Conservation (phyloP, 805 yeast genomes). For the Kregervanrija fluxuum region DNA sequence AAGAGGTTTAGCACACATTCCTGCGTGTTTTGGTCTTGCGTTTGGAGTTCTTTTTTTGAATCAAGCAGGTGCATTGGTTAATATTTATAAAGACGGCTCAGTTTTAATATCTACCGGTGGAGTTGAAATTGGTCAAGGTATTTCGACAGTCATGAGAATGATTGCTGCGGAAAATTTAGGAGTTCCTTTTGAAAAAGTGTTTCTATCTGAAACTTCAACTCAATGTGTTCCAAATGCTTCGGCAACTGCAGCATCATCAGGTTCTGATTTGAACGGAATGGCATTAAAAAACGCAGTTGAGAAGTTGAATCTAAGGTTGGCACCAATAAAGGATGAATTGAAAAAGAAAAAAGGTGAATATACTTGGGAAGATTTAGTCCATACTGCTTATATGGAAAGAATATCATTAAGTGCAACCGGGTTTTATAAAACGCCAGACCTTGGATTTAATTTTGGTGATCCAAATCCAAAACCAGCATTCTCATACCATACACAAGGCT, state of each 20-base stretch:
- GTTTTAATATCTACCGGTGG: constrained; percentile 41
- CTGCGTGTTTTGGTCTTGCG: constrained; percentile 41
- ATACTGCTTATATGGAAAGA: constrained; percentile 37
- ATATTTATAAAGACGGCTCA: constrained; percentile 41
- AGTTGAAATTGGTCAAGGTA: constrained; percentile 44
- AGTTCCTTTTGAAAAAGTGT: constrained; percentile 34
- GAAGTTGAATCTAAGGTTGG: constrained; percentile 33
- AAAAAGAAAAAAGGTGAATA: constrained; percentile 18
- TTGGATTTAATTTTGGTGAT: constrained; percentile 35
- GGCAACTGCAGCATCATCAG: constrained; percentile 44
- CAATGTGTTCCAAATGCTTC: constrained; percentile 41
- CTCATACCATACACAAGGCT: constrained; percentile 40
- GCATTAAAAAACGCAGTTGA: constrained; percentile 43
- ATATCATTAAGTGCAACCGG: constrained; percentile 42
- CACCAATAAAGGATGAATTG: constrained; percentile 30
- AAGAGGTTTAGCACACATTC: constrained; percentile 39
- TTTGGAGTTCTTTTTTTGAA: constrained; percentile 39
- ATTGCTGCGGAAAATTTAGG: constrained; percentile 36
- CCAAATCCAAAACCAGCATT: constrained; percentile 40
- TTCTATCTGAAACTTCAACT: constrained; percentile 40
- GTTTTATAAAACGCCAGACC: constrained; percentile 42
- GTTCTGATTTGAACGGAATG: constrained; percentile 42
- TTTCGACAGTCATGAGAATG: constrained; percentile 43
- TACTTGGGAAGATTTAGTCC: constrained; percentile 33
- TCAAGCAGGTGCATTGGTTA: constrained; percentile 42